Conservation (phyloP, 768 basidiomycete species). For the Phaffia australis region DNA sequence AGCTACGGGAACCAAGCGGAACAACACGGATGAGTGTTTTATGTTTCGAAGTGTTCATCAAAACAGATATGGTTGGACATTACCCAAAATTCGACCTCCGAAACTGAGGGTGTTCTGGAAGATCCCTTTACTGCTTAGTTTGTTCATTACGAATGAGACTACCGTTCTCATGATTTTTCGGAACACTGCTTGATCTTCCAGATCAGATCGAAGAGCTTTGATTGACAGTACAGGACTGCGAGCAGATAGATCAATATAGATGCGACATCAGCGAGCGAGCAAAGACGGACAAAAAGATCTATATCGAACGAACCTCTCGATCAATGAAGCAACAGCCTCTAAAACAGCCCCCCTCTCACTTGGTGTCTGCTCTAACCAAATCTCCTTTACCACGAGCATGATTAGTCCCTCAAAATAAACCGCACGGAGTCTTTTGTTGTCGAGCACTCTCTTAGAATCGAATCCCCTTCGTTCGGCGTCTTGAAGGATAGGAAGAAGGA, state of each 20-base stretch:
- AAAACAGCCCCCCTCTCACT: slow-evolving; percentile 41
- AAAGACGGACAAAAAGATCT: not conserved
- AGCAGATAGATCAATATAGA: not conserved
- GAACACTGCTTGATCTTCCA: slow-evolving; percentile 32
- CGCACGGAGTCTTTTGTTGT: slow-evolving; percentile 31
- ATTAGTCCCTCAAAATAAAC: slow-evolving; percentile 39
- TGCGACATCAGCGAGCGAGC: slow-evolving; percentile 2
- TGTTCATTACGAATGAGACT: slow-evolving; percentile 41
- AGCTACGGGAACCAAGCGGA: slow-evolving; percentile 29
- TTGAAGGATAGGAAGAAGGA: slow-evolving; percentile 36
- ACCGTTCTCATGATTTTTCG: slow-evolving; percentile 35
- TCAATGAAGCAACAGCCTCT: slow-evolving; percentile 39
- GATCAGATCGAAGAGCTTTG: slow-evolving; percentile 31
- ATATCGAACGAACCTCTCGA: slow-evolving; percentile 37
- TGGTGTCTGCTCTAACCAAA: slow-evolving; percentile 38
- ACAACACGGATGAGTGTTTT: not conserved
- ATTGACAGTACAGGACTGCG: slow-evolving; percentile 37
- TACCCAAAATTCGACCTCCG: slow-evolving; percentile 40
- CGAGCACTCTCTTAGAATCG: slow-evolving; percentile 25
- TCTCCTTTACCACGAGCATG: slow-evolving; percentile 34
- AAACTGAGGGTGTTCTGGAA: slow-evolving; percentile 44
- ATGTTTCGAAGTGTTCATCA: not conserved
- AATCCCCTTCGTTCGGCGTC: slow-evolving; percentile 37
- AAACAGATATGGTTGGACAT: not conserved
- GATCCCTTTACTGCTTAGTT: slow-evolving; percentile 42